Conservation (phyloP, 2,329 filamentous ascomycete genomes). For the Fusarium sp. region DNA sequence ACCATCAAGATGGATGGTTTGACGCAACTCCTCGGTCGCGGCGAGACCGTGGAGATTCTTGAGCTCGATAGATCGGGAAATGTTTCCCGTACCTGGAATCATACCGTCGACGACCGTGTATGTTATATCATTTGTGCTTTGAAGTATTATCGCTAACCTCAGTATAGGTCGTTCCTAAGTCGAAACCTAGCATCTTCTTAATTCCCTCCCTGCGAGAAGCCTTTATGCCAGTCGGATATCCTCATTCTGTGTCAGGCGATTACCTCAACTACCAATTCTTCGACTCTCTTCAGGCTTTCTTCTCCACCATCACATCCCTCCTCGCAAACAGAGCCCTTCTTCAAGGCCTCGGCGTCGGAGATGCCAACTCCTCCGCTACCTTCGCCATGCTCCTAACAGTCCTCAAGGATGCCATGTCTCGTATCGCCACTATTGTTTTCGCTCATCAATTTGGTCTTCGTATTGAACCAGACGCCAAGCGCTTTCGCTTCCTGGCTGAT, state of each 20-base stretch:
- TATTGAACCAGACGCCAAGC: constrained; percentile 91
- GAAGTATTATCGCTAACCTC: neutral
- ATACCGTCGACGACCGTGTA: constrained; percentile 46
- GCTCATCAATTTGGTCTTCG: constrained; percentile 84
- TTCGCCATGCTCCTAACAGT: constrained; percentile 85
- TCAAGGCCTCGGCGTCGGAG: constrained; percentile 83
- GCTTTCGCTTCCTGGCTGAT: constrained; percentile 87
- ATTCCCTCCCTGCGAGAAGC: constrained; percentile 57
- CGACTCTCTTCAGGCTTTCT: constrained; percentile 87
- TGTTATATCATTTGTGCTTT: neutral
- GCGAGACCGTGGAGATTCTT: constrained; percentile 48
- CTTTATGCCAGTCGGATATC: constrained; percentile 90
- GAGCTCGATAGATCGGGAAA: constrained; percentile 57
- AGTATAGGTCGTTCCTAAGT: constrained; percentile 41
- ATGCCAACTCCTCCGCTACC: constrained; percentile 82
- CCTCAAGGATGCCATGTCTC: constrained; percentile 82
- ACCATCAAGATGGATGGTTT: constrained; percentile 37
- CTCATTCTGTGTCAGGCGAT: constrained; percentile 85
- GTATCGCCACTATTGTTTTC: constrained; percentile 87
- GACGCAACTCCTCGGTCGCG: constrained; percentile 41
- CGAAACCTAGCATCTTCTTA: constrained; percentile 43
- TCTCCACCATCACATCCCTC: constrained; percentile 82
- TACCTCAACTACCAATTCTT: constrained; percentile 79
- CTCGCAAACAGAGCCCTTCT: constrained; percentile 86
- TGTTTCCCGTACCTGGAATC: constrained; percentile 52